Percentiles rank a stretch among this genome's conserved stretches.
Evolutionary conservation across 1,284 basidiomycete species (phyloP).

Genomic region (Entoloma clypeatum): DNA sequence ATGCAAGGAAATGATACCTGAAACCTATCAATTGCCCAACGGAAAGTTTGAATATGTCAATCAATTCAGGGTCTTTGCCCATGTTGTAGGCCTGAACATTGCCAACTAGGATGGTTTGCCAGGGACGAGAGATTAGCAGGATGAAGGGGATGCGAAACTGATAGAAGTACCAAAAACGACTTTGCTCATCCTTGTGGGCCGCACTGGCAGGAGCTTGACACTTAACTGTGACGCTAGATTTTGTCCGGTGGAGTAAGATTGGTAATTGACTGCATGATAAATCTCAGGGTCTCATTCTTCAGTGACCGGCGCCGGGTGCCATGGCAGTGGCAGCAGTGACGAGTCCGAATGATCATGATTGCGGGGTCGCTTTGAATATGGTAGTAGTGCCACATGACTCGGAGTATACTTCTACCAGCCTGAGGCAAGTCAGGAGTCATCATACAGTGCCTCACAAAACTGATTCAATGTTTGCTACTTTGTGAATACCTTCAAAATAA

Average conservation of each 20-base stretch:
- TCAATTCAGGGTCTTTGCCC: slow-evolving; percentile 81
- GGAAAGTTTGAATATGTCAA: slow-evolving; percentile 81
- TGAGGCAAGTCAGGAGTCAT: no score
- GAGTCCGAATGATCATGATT: no score
- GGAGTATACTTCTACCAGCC: no score
- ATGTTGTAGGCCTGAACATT: slow-evolving; percentile 88
- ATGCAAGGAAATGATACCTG: no score
- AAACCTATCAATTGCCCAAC: slow-evolving; percentile 88
- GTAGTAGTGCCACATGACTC: no score
- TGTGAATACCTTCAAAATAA: no score
- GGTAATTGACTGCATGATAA: not conserved
- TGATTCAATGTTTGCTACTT: no score
- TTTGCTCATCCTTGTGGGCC: slow-evolving; percentile 27
- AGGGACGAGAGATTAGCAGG: not conserved
- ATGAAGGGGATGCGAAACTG: not conserved
- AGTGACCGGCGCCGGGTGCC: no score
- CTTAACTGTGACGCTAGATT: not conserved
- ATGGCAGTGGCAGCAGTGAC: no score
- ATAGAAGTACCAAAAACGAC: slow-evolving; percentile 37
- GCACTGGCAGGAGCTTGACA: not conserved
- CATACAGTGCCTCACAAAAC: no score
- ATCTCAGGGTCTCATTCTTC: no score
- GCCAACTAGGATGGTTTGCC: slow-evolving; percentile 49
- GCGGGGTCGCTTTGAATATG: no score
- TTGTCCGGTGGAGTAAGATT: not conserved